Evolutionary conservation across 352 stramenopile genomes (phyloP).

Genomic region (Globisporangium polare): DNA sequence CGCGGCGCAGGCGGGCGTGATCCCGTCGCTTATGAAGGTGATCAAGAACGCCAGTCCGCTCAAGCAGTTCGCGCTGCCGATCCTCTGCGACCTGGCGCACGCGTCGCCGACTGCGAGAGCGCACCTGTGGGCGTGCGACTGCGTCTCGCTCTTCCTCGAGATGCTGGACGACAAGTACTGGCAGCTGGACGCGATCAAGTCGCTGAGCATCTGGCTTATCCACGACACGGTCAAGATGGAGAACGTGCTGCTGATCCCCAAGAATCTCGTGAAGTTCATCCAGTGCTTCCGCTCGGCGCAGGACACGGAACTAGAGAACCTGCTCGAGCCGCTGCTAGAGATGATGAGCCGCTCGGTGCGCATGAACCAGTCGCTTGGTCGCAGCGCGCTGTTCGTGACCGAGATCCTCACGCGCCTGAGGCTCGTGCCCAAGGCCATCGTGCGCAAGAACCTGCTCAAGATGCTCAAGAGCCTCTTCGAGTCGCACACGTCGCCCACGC

Average conservation of each 20-base stretch:
- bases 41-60: constrained; percentile 79
- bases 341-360: constrained; percentile 73
- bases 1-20: constrained; percentile 85
- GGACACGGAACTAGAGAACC: constrained; percentile 74
- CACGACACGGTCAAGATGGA: constrained; percentile 86
- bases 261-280: constrained; percentile 68
- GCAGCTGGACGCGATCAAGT: constrained; percentile 88
- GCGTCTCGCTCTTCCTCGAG: constrained; percentile 83
- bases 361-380: constrained; percentile 83
- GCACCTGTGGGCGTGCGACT: constrained; percentile 82
- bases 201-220: constrained; percentile 81
- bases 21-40: constrained; percentile 88
- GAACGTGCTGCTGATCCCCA: constrained; percentile 59
- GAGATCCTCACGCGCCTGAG: constrained; percentile 80
- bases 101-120: constrained; percentile 79
- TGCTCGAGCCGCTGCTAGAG: constrained; percentile 76
- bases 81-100: constrained; percentile 91
- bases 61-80: constrained; percentile 91
- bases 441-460: constrained; percentile 90
- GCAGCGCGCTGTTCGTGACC: constrained; percentile 79
- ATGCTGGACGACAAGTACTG: constrained; percentile 88
- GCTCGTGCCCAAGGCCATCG: constrained; percentile 82
- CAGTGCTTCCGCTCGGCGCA: constrained; percentile 62
- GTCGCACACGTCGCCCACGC: constrained; percentile 73
- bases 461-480: constrained; percentile 91